Conservation (phyloP, 371 early-diverging fungal species). For the Chytridium lagenaria region DNA sequence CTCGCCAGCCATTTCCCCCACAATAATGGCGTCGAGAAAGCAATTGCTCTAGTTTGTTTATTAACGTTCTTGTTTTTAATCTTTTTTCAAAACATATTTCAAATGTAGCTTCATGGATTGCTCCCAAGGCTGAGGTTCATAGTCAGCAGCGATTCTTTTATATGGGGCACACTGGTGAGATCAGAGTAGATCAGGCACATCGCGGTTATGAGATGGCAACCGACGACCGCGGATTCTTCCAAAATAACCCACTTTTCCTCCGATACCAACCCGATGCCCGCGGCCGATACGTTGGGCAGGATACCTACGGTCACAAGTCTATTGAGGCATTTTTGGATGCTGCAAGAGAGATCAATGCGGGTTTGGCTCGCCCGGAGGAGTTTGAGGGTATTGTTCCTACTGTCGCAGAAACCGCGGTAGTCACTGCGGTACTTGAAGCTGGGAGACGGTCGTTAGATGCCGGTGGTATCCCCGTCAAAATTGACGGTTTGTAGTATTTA, state of each 20-base stretch:
- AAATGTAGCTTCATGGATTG: slow-evolving; percentile 61
- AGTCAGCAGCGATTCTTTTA: slow-evolving; percentile 62
- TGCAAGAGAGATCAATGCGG: slow-evolving; percentile 39
- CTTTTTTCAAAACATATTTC: not conserved
- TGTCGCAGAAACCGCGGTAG: slow-evolving; percentile 49
- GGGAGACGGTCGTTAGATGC: slow-evolving; percentile 52
- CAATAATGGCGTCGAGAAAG: too few species aligned
- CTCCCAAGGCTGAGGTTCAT: slow-evolving; percentile 60
- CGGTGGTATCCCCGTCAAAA: slow-evolving; percentile 29
- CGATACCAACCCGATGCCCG: slow-evolving; percentile 57
- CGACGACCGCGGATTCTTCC: slow-evolving; percentile 41
- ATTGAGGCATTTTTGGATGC: slow-evolving; percentile 55
- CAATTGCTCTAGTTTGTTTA: too few species aligned
- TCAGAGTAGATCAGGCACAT: slow-evolving; percentile 62
- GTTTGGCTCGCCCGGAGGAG: slow-evolving; percentile 32
- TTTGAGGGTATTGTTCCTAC: slow-evolving; percentile 51
- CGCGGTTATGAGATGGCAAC: slow-evolving; percentile 59
- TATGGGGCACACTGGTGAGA: slow-evolving; percentile 54
- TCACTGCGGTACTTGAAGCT: slow-evolving; percentile 60
- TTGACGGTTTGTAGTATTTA: too few species aligned
- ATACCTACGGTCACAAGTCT: slow-evolving; percentile 53
- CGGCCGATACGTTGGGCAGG: slow-evolving; percentile 57
- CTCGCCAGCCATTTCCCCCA: too few species aligned
- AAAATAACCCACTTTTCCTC: slow-evolving; percentile 59
- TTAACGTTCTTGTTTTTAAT: not conserved